These are phyloP conservation scores for Hyaloraphidium curvatum DNA, from an alignment of 192 early-diverging fungal species.

Conservation along the genomic window DNA sequence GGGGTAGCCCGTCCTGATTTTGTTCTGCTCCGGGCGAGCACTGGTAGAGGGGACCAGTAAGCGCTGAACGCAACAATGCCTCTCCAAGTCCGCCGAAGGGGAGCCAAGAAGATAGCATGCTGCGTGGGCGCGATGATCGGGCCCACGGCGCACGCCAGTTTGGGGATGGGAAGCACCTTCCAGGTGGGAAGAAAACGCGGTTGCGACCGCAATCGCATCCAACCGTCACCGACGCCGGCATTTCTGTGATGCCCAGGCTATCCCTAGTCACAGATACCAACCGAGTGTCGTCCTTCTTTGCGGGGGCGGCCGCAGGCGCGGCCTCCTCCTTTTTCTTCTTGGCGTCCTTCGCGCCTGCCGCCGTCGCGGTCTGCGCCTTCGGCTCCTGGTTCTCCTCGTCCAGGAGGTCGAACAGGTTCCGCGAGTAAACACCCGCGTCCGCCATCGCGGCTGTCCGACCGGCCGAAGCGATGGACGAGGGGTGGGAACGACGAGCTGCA, in stretches of 20 bases:
- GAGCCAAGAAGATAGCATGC: no score
- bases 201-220: not conserved
- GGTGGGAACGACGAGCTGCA: no score
- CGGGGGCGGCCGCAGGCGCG: not conserved
- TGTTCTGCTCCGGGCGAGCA: no score
- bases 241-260: conserved; percentile 13
- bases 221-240: conserved; percentile 9
- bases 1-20: no score
- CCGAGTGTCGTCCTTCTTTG: conserved; percentile 5
- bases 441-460: no score
- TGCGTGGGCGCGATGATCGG: no score
- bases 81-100: no score
- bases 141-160: not conserved
- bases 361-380: conserved; percentile 16
- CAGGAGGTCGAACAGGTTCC: conserved; percentile 49
- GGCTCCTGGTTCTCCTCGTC: conserved; percentile 33
- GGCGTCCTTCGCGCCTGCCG: no score
- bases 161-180: not conserved
- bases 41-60: no score
- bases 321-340: conserved; percentile 19
- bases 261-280: conserved; percentile 14
- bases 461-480: no score
- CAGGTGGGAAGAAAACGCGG: not conserved
- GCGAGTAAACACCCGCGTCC: conserved; percentile 39
- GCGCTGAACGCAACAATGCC: no score